Conservation (phyloP, 1,284 basidiomycete genomes). For the Cryptococcus sp. region DNA sequence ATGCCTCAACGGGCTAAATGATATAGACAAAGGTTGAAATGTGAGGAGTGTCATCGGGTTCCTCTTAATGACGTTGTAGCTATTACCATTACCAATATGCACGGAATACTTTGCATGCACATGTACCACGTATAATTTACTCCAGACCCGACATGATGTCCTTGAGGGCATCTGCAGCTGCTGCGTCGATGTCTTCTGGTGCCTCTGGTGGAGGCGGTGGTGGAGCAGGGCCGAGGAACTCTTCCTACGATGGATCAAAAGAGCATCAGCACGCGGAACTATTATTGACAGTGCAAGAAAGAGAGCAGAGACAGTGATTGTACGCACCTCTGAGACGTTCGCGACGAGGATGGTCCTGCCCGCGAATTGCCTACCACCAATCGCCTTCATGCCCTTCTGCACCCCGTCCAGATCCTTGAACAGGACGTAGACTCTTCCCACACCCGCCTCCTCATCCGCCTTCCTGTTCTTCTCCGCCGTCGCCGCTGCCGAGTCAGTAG, state of each 20-base stretch:
- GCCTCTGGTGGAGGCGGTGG: slow-evolving; percentile 39
- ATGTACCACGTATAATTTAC: too few species aligned
- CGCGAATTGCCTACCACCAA: slow-evolving; percentile 89
- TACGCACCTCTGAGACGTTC: slow-evolving; percentile 49
- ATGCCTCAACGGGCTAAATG: too few species aligned
- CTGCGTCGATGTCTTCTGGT: slow-evolving; percentile 37
- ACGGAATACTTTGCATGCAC: too few species aligned
- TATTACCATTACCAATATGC: too few species aligned
- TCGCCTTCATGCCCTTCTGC: slow-evolving; percentile 70
- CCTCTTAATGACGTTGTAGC: too few species aligned
- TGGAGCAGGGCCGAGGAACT: slow-evolving; percentile 50
- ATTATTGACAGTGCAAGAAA: neutral
- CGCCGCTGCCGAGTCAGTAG: slow-evolving; percentile 62
- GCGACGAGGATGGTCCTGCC: slow-evolving; percentile 75
- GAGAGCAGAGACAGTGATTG: neutral
- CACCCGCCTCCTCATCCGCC: slow-evolving; percentile 82
- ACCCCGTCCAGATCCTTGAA: slow-evolving; percentile 68
- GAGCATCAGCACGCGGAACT: slow-evolving; percentile 6
- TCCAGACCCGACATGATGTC: slow-evolving; percentile 39
- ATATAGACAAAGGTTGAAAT: too few species aligned
- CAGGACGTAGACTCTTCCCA: slow-evolving; percentile 91
- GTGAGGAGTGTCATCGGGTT: too few species aligned
- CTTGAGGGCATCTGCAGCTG: slow-evolving; percentile 39
- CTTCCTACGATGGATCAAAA: slow-evolving; percentile 33
- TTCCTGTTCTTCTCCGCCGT: slow-evolving; percentile 58